These are phyloP conservation scores for Raddia guianensis DNA, from an alignment of 176 grass and related monocot species.

Conservation along the genomic window DNA sequence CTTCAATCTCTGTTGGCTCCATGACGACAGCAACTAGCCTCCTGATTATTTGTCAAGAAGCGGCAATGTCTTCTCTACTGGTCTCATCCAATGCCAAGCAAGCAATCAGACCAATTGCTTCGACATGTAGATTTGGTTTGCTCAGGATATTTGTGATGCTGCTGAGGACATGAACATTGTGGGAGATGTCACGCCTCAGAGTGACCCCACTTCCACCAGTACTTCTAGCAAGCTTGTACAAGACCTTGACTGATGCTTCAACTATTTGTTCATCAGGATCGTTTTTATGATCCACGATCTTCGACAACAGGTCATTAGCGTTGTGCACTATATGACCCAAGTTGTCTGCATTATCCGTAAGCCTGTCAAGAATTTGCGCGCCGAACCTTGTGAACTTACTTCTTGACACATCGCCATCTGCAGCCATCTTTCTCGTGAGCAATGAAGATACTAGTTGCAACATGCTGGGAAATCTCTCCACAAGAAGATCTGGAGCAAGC, in stretches of 20 bases:
- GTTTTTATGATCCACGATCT: background rate
- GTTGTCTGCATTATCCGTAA: background rate
- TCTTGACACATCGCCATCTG: background rate
- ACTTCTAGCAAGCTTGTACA: background rate
- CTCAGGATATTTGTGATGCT: background rate
- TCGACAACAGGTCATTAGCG: background rate
- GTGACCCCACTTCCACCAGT: background rate
- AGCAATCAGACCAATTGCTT: background rate
- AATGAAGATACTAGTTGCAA: background rate
- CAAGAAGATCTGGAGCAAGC: background rate
- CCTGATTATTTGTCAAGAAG: background rate
- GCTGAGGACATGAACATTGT: background rate
- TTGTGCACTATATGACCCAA: background rate
- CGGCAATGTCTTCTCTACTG: background rate
- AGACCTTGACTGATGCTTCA: background rate
- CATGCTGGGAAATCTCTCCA: background rate
- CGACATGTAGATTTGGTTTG: background rate
- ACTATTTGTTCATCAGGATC: background rate
- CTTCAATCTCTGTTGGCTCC: background rate
- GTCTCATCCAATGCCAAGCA: background rate
- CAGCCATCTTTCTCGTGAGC: background rate
- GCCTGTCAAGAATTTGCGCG: background rate
- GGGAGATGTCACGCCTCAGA: background rate
- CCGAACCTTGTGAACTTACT: background rate
- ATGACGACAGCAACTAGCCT: background rate